phyloP scores from a whole-genome alignment of 768 basidiomycete genomes.

The Mycena venus region DNA sequence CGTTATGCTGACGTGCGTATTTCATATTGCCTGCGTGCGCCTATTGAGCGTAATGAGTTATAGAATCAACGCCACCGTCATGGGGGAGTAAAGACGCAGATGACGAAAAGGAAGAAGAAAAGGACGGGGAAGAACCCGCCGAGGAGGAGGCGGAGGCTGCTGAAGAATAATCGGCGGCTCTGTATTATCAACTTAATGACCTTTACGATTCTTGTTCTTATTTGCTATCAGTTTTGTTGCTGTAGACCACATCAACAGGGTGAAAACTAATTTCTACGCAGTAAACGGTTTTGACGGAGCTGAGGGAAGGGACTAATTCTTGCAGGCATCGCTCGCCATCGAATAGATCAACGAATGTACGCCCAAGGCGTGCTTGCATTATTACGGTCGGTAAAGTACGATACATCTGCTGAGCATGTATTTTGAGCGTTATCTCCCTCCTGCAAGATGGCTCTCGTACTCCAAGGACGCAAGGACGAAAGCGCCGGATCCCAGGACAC shows the following conservation, averaged over 20 bases:
- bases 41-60: constrained; percentile 2
- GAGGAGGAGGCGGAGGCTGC: constrained; percentile 23
- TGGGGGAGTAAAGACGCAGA: constrained; percentile 32
- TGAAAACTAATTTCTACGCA: too few species aligned
- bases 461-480: constrained; percentile 40
- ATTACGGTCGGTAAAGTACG: too few species aligned
- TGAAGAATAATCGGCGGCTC: neutral
- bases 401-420: too few species aligned
- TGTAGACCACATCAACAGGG: neutral
- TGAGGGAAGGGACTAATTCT: too few species aligned
- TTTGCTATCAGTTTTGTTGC: neutral
- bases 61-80: constrained; percentile 83
- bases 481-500: constrained; percentile 35
- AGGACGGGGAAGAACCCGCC: constrained; percentile 17
- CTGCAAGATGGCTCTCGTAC: constrained; percentile 22
- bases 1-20: constrained; percentile 80
- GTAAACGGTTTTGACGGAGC: too few species aligned
- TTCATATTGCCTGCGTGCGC: neutral
- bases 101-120: constrained; percentile 2
- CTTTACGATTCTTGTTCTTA: neutral
- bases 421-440: neutral
- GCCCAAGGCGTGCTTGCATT: too few species aligned
- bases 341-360: too few species aligned
- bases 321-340: too few species aligned
- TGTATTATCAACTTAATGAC: neutral